phyloP scores from a whole-genome alignment of 2,329 filamentous ascomycete species.

The Aspergillus fijiensis region DNA sequence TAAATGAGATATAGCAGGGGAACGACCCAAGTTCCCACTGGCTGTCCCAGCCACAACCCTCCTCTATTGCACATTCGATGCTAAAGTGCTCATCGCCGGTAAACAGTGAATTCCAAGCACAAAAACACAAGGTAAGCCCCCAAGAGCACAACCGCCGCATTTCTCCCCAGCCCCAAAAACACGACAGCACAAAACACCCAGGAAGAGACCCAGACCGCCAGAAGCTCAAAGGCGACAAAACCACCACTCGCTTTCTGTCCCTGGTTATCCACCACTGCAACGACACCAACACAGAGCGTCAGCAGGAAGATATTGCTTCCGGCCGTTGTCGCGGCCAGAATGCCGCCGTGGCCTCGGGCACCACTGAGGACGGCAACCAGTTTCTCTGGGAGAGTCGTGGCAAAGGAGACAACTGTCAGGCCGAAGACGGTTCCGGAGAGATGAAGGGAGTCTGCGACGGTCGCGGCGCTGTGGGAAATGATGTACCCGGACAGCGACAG shows the following conservation, averaged over 20 bases:
- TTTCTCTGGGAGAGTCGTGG: slow-evolving; percentile 57
- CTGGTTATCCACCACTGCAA: slow-evolving; percentile 16
- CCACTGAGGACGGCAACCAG: slow-evolving; percentile 52
- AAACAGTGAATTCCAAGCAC: slow-evolving; percentile 34
- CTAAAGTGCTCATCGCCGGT: not conserved
- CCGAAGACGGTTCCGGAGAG: slow-evolving; percentile 51
- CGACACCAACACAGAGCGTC: slow-evolving; percentile 48
- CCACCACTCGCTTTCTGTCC: slow-evolving; percentile 10
- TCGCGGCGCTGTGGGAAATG: slow-evolving; percentile 47
- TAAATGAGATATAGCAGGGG: too few species aligned
- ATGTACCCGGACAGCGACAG: slow-evolving; percentile 52
- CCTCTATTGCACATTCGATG: too few species aligned
- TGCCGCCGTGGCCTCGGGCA: slow-evolving; percentile 48
- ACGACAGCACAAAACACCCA: slow-evolving; percentile 14
- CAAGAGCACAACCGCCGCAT: slow-evolving; percentile 29
- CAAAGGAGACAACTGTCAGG: slow-evolving; percentile 51
- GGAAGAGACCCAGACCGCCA: slow-evolving; percentile 22
- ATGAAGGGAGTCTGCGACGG: slow-evolving; percentile 42
- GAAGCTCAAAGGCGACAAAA: slow-evolving; percentile 27
- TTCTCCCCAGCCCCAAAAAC: slow-evolving; percentile 15
- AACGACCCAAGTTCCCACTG: too few species aligned
- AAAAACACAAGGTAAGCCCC: slow-evolving; percentile 36
- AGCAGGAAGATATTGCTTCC: slow-evolving; percentile 58
- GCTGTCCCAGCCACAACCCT: too few species aligned
- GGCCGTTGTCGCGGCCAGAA: slow-evolving; percentile 54